Base-by-base conservation (phyloP, 169 alveolate species). In the Cryptosporidium ryanae region DNA sequence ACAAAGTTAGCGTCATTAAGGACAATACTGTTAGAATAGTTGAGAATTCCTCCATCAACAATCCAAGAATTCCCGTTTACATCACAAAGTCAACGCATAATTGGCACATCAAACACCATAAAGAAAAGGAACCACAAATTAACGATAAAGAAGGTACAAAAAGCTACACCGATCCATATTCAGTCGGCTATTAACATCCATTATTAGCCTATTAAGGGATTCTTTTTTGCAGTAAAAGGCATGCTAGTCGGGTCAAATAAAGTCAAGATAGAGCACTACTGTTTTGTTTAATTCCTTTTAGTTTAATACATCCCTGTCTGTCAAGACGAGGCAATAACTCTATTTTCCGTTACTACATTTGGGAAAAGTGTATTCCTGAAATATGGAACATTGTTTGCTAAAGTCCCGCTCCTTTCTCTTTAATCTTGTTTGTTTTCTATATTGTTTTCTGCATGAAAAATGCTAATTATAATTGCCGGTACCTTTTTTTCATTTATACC, bases 61-160 rank as follows among this genome's bases (percentile, higher is more conserved):
- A 44, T 34, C 68, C 57, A 1, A 76, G 71, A 61, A 44, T 59
- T 13, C 87, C 76, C 0, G 87, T 76, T 38, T 46, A 76, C 7
- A 76, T 76, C 46, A 76, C 87, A 12, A 76, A 76, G 17, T 67
- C 87, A 5, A 76, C 87, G 17, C 87, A 76, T 34, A 76, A 61
- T 43, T 76, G 87, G 87, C 87, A 76, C 25, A 44, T 59, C 8
- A 61, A 61, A 21, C 87, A 76, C 38, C 68, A 76, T 15, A 76
- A 59, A 54, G 55, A 67, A 23, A 25, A 61, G 18, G 31, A 61
- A 15, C 12, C 23, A 21, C 66, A 13, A 61, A 31, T 61, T 21
- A 23, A 61, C 3, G 46, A 38, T 0, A 38, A 38, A 0, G 31
- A 61, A 0, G 63, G 63, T n/a, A 61, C 31, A 21, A 61, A 61